These are phyloP conservation scores for Saccharomycopsis capsularis DNA, from an alignment of 805 yeast species.

Conservation along the genomic window DNA sequence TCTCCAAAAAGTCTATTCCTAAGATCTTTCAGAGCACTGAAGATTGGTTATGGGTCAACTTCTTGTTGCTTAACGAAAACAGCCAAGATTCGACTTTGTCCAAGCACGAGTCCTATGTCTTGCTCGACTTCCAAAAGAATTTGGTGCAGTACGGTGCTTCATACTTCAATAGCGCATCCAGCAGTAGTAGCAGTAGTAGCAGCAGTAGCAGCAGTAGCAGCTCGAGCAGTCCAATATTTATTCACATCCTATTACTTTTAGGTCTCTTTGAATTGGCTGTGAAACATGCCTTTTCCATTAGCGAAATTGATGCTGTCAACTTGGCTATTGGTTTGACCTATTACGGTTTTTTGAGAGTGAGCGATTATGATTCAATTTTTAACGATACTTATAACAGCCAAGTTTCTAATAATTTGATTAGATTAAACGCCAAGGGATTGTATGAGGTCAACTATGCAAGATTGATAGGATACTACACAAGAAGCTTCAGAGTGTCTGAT, in stretches of 20 bases:
- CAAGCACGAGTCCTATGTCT: slow-evolving; percentile 61
- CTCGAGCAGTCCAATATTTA: slow-evolving; percentile 59
- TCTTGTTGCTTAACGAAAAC: slow-evolving; percentile 63
- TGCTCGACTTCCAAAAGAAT: slow-evolving; percentile 66
- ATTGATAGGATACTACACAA: slow-evolving; percentile 70
- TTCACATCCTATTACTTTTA: slow-evolving; percentile 63
- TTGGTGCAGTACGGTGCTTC: slow-evolving; percentile 66
- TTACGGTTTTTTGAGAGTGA: slow-evolving; percentile 57
- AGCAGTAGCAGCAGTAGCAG: too few relatives aligned
- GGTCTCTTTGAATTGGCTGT: slow-evolving; percentile 83
- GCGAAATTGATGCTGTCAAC: slow-evolving; percentile 85
- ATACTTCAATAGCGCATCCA: slow-evolving; percentile 58
- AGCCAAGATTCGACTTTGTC: slow-evolving; percentile 38
- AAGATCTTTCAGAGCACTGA: slow-evolving; percentile 73
- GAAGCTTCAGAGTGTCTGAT: slow-evolving; percentile 76
- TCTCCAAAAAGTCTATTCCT: slow-evolving; percentile 60
- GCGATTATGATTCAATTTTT: slow-evolving; percentile 26
- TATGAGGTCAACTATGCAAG: slow-evolving; percentile 42
- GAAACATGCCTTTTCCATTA: slow-evolving; percentile 50
- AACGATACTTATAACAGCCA: slow-evolving; percentile 19
- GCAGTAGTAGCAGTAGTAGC: background rate
- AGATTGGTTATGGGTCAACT: slow-evolving; percentile 96
- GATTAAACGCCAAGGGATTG: slow-evolving; percentile 29
- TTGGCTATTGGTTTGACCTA: slow-evolving; percentile 75
- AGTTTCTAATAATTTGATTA: slow-evolving; percentile 32